Evolutionary conservation across 805 yeast genomes (phyloP), one percentile per base, ranked within the genome.

Genomic region (Metahyphopichia silvanorum): DNA sequence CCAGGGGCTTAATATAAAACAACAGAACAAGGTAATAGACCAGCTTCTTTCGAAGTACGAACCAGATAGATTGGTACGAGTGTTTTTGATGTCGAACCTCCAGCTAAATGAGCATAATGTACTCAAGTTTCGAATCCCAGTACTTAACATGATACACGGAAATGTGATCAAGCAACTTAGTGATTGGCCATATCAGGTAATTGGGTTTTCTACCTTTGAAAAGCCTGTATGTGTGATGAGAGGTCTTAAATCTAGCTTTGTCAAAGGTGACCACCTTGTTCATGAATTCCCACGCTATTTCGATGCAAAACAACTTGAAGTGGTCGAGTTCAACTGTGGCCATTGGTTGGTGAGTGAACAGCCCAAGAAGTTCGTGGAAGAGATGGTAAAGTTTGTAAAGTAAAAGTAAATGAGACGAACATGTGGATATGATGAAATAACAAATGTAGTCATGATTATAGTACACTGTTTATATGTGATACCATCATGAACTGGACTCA

Each of bases 171-270:
- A 34, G 2, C 35, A 38, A 8, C 14, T 56, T 27, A 53, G 53
- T 8, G 43, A 39, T 14, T 56, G 60, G 58, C 63, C 61, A n/a
- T n/a, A 34, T 27, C 27, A 39, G 29, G 31, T 25, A 20, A 36
- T 37, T 13, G 28, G 36, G 23, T 25, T 32, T 18, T 6, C 33
- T 14, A 31, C 18, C n/a, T 53, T 49, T 43, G 29, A 37, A 3
- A 54, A 53, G 18, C 67, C 70, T 1, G 62, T 67, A 2, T 40
- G 71, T 25, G 66, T 76, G 30, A 51, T 76, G 47, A 62, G 64
- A 34, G 81, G 73, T 3, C 35, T 49, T 12, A 35, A 57, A 11
- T 71, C 79, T 2, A 46, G 52, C 0, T 69, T 76, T 35, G 62
- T 77, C 11, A 48, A 46, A 11, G 56, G 55, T 3, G 39, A 60